These are phyloP conservation scores for Dichotomocladium elegans DNA, from an alignment of 371 early-diverging fungal genomes.

Conservation along the genomic window DNA sequence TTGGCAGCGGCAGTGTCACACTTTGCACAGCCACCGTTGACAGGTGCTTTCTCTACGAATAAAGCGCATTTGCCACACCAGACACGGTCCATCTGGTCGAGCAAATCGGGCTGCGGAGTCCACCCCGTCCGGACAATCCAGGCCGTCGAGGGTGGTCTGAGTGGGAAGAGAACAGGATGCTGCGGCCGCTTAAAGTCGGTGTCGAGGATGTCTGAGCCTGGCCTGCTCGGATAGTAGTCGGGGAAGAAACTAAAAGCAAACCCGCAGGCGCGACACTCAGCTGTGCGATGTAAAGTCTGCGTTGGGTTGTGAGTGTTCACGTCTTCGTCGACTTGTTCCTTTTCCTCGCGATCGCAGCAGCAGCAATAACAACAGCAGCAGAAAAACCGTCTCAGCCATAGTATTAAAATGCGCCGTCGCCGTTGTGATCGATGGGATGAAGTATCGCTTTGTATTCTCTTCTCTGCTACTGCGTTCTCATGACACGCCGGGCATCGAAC, in stretches of 20 bases:
- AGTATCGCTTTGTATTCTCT: neutral
- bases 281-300: too few species aligned
- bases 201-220: conserved; percentile 3
- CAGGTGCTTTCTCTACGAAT: conserved; percentile 2
- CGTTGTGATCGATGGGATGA: too few species aligned
- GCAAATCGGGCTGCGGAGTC: conserved; percentile 11
- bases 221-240: neutral
- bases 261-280: neutral
- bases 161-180: neutral
- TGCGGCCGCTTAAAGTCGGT: conserved; percentile 4
- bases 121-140: conserved; percentile 12
- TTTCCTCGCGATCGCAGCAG: too few species aligned
- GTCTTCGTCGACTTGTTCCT: too few species aligned
- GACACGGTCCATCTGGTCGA: conserved; percentile 5
- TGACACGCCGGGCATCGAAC: conserved; percentile 4
- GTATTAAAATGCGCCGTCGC: too few species aligned
- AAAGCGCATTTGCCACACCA: conserved; percentile 11
- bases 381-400: neutral
- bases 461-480: conserved; percentile 2
- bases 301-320: too few species aligned
- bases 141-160: conserved; percentile 2
- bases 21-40: neutral
- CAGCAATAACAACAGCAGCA: neutral
- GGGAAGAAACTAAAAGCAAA: neutral
- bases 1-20: too few species aligned